These are phyloP conservation scores for Psidium guajava DNA, from an alignment of 345 rosid species.

Conservation along the genomic window DNA sequence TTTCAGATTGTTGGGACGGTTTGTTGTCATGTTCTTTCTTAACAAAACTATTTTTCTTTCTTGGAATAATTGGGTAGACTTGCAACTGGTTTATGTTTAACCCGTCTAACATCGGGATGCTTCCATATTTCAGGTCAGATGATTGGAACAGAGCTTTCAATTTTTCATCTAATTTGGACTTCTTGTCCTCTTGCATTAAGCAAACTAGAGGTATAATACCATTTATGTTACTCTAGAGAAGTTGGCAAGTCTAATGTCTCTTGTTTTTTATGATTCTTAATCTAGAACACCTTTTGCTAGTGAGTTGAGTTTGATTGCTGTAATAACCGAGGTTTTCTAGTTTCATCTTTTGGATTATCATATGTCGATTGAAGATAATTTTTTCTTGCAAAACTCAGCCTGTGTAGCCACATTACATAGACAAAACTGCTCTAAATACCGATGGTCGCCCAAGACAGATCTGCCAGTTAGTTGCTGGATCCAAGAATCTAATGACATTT, in stretches of 20 bases:
- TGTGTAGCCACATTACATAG: neutral
- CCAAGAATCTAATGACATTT: neutral
- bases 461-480: neutral
- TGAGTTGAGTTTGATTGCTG: neutral
- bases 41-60: neutral
- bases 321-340: neutral
- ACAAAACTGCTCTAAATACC: neutral
- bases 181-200: conserved; percentile 47
- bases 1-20: neutral
- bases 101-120: neutral
- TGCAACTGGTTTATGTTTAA: neutral
- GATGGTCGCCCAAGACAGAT: neutral
- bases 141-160: conserved; percentile 85
- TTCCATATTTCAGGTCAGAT: conserved; percentile 50
- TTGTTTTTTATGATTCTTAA: neutral
- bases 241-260: neutral
- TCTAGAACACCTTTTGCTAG: neutral
- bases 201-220: conserved; percentile 42
- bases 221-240: neutral
- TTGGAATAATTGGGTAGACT: neutral
- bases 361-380: neutral
- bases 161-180: conserved; percentile 61
- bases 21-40: neutral
- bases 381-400: neutral
- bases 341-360: neutral